Base-by-base conservation (phyloP, 305 asterid species). In the Fraxinus dipetala region DNA sequence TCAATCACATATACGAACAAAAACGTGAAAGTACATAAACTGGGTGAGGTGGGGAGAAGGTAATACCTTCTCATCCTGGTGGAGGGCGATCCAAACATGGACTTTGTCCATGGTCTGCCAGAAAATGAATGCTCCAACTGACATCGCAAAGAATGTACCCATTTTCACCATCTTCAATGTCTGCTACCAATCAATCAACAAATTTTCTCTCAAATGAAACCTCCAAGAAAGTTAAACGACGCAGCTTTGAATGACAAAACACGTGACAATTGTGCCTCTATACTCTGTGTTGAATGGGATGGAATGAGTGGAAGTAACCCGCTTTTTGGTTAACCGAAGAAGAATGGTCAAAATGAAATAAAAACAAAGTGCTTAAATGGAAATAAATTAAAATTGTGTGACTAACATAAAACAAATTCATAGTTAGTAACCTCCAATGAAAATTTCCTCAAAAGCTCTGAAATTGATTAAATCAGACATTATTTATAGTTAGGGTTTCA, bases 71-170 rank as follows among this genome's bases (percentile, higher is more conserved):
- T 91, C 95, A 84, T 93, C 97, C 81, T 91, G 95, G 82, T 81
- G 95, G 73, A 93, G 95, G 83, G 94, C 95, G 80, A 93, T 89
- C 93, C 92, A 91, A 26, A 93, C 97, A 79, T 93, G 95, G 70
- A 91, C 90, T 87, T 87, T 89, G 67, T 93, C 97, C 94, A 91
- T 90, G 18, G 95, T 90, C 73, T 91, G 88, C 97, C 97, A 93
- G 89, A 91, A 93, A 40, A 88, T 80, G 78, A 93, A 93, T 59
- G 95, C 93, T 8, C 93, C 95, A 1, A 91, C 54, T 10, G 93
- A 2, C 94, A 93, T 91, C 0, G 87, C 94, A n/a, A 93, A 91
- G 80, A 91, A 90, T 0, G 95, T 86, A 3, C 85, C 86, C 43
- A 91, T 87, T 88, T 84, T 91, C 90, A 90, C 97, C 97, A 91